A percentile compares a stretch with the other conserved stretches of the same genome.
Conservation (phyloP, 352 stramenopile species). For the Hyaloperonospora brassicae region DNA sequence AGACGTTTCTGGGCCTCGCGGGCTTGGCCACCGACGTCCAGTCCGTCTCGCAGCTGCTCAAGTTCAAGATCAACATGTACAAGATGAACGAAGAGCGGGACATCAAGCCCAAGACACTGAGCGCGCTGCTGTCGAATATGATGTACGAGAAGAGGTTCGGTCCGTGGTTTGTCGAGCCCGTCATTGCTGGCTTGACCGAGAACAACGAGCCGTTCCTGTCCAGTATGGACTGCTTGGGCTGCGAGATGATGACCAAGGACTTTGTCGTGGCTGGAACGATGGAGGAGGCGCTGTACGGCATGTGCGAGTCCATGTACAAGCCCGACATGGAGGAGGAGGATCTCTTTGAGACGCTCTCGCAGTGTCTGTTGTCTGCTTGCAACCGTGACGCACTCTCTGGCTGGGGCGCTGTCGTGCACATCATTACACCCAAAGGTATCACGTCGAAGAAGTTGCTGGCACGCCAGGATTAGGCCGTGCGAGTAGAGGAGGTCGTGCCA, state of each 20-base stretch:
- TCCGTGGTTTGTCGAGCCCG: constrained; percentile 97
- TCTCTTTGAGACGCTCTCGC: constrained; percentile 97
- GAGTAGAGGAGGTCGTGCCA: constrained; percentile 3
- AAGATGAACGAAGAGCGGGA: constrained; percentile 97
- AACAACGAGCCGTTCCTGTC: constrained; percentile 95
- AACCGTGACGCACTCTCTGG: constrained; percentile 97
- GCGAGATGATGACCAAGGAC: constrained; percentile 92
- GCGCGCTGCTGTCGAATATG: constrained; percentile 91
- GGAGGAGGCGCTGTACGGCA: constrained; percentile 96
- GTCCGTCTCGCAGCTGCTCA: constrained; percentile 93
- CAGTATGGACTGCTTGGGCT: constrained; percentile 97
- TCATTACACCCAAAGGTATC: constrained; percentile 89
- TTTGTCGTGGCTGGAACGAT: constrained; percentile 98
- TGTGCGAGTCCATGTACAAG: constrained; percentile 97
- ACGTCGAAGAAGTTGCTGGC: constrained; percentile 77
- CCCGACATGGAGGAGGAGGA: constrained; percentile 94
- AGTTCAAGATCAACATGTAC: constrained; percentile 96
- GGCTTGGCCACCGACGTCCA: constrained; percentile 98
- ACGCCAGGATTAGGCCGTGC: constrained; percentile 57
- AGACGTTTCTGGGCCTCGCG: constrained; percentile 92
- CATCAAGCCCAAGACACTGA: constrained; percentile 97
- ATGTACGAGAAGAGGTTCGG: constrained; percentile 99
- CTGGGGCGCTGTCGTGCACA: constrained; percentile 98
- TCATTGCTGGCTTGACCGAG: constrained; percentile 94
- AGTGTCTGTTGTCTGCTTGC: constrained; percentile 95